Percentiles rank a stretch among this genome's conserved stretches.
Evolutionary conservation across 805 yeast genomes (phyloP).

Genomic region (Ascoidea asiatica): DNA sequence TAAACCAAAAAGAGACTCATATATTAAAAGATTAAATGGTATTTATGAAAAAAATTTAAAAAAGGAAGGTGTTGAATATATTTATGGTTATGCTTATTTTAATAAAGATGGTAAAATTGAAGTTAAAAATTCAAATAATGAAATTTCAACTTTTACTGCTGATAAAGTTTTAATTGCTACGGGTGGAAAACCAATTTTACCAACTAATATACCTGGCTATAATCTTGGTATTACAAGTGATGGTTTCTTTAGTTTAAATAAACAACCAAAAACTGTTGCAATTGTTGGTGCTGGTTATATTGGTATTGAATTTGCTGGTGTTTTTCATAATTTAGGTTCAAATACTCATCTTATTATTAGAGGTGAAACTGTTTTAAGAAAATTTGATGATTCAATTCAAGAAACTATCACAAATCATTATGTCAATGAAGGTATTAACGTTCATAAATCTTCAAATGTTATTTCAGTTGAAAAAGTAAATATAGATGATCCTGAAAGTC

Average conservation of each 20-base stretch:
- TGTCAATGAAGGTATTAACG: conserved; percentile 65
- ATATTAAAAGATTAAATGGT: conserved; percentile 76
- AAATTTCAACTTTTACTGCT: conserved; percentile 50
- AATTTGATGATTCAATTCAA: conserved; percentile 75
- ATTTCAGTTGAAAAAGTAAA: conserved; percentile 32
- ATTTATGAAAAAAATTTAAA: conserved; percentile 80
- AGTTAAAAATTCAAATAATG: conserved; percentile 49
- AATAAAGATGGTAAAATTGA: conserved; percentile 60
- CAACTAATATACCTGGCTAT: conserved; percentile 61
- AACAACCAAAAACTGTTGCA: conserved; percentile 86
- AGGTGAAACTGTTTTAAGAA: conserved; percentile 81
- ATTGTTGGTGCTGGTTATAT: conserved; percentile 97
- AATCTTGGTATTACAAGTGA: conserved; percentile 80
- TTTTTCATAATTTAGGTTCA: conserved; percentile 76
- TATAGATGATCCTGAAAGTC: conserved; percentile 24
- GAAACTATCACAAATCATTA: conserved; percentile 70
- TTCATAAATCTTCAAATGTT: conserved; percentile 56
- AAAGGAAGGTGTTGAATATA: conserved; percentile 79
- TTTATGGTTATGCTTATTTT: conserved; percentile 81
- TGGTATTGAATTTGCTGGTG: conserved; percentile 92
- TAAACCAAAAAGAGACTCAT: conserved; percentile 87
- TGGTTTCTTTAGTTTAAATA: conserved; percentile 71
- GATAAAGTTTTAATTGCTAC: conserved; percentile 82
- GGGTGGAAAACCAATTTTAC: conserved; percentile 77
- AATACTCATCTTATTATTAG: conserved; percentile 82